Evolutionary conservation across 2,329 filamentous ascomycete genomes (phyloP), one percentile per base, ranked within the genome.

Genomic region (Septoria linicola): DNA sequence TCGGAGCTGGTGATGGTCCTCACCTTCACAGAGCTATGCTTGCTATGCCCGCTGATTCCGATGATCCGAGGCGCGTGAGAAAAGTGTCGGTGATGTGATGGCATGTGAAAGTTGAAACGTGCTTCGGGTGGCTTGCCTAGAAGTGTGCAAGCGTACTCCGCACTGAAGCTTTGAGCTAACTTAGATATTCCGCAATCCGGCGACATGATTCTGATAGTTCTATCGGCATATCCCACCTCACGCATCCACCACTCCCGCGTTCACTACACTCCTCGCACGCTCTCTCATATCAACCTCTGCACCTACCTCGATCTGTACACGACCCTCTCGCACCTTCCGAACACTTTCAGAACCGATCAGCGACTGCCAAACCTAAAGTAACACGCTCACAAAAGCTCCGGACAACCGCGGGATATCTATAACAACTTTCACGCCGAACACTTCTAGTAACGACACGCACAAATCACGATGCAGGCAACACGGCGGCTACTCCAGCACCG

Each of bases 401-500:
- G 17, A 14, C n/a, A n/a, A n/a, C 34, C 8, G n/a, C 34, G 34
- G 17, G 4, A 16, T n/a, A 36, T n/a, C n/a, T 3, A 3, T 7
- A 10, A 32, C 30, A 10, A 14, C 30, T 4, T 32, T 10, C 14
- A 32, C 8, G 14, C 25, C 42, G 32, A 20, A 35, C 8, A 16
- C 17, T 8, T 19, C 34, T 16, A 14, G 34, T 14, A 36, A 36
- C 34, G 23, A 40, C 32, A 44, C 43, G 49, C 37, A 41, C 41
- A 46, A 23, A 40, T 32, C 55, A 66, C 57, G 40, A 76, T 77
- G 74, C 70, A 72, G 57, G 70, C 72, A 41, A 77, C 75, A 56
- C 69, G 70, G 53, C 61, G 66, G 21, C 73, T 78, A 59, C 68
- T 72, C 60, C 71, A 72, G 57, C 69, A 72, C 51, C 72, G 74